A percentile compares a stretch with the other conserved stretches of the same genome.
phyloP scores from a whole-genome alignment of 2,329 filamentous ascomycete genomes.

The Sarocladiaceae sp. region DNA sequence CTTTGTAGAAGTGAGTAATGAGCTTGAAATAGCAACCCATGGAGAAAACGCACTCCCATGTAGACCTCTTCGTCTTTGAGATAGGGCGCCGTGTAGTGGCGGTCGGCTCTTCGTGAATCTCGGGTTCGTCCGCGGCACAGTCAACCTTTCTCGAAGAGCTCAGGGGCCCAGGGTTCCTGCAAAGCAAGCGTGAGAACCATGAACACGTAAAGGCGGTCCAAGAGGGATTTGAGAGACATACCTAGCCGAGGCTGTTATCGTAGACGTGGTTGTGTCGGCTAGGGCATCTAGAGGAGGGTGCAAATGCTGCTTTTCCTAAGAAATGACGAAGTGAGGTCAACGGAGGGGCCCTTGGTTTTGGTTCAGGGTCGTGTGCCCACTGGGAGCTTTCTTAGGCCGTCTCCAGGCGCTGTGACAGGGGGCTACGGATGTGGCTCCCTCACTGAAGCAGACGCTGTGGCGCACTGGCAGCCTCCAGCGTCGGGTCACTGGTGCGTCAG shows the following conservation, averaged over 20 bases:
- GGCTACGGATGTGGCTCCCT: too few species aligned
- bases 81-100: too few species aligned
- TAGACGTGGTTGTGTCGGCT: neutral
- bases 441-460: too few species aligned
- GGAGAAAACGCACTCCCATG: conserved; percentile 11
- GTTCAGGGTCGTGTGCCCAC: neutral
- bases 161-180: too few species aligned
- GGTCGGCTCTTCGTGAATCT: neutral
- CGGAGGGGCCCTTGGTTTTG: conserved; percentile 7
- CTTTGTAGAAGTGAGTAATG: conserved; percentile 15
- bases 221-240: neutral
- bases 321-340: conserved; percentile 6
- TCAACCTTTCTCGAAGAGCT: too few species aligned
- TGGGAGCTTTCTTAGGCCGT: neutral
- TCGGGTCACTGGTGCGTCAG: too few species aligned
- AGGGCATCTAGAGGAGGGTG: neutral
- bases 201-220: too few species aligned
- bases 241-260: neutral
- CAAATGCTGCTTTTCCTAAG: conserved; percentile 4
- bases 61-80: neutral
- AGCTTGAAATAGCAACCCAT: neutral
- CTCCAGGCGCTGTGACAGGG: neutral
- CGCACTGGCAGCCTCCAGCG: too few species aligned
- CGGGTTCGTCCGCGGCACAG: neutral
- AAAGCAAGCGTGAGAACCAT: too few species aligned